Evolutionary conservation across 371 early-diverging fungal species (phyloP), one percentile per base, ranked within the genome.

Genomic region (Haplosporangium sp.): DNA sequence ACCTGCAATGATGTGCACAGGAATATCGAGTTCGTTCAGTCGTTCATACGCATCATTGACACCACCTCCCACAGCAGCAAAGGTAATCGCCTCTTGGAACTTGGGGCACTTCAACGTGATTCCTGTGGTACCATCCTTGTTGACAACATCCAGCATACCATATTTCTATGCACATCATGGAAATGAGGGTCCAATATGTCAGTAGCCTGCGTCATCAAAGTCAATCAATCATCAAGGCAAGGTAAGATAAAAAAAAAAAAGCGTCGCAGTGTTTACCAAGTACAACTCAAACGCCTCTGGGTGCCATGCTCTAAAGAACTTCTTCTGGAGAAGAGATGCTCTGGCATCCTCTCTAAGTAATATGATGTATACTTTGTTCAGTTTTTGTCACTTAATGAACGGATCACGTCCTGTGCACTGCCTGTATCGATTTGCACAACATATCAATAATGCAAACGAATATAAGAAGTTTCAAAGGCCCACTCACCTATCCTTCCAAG

Each of bases 61-160:
- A 4, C 67, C 76, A 18, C 18, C 18, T 13, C 50, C 50, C 16
- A 50, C 50, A 18, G 50, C 50, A 3, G 79, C 79, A 64, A 77
- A 77, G 0, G 72, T 64, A 23, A 68, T 61, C 14, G 79, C 79
- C 46, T 77, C 79, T 40, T 74, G 74, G 37, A 64, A 68, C 65
- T 74, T 74, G 55, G 74, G 68, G n/a, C 61, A 64, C 52, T 74
- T 74, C n/a, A 74, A 40, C 7, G 69, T 68, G 20, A 68, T 36
- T 13, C 55, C 54, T 21, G 54, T 47, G 20, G 61, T 52, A n/a
- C 74, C 74, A 56, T 74, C 74, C 29, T 54, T 50, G 18, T 64
- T 54, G 14, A 46, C 47, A 3, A 60, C 55, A 16, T 74, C 69
- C 21, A 68, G 2, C 63, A 68, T 42, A 5, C 74, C 74, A 40